Evolutionary conservation across 805 yeast species (phyloP), one percentile per base, ranked within the genome.

Genomic region (Sugiyamaella marilandica): DNA sequence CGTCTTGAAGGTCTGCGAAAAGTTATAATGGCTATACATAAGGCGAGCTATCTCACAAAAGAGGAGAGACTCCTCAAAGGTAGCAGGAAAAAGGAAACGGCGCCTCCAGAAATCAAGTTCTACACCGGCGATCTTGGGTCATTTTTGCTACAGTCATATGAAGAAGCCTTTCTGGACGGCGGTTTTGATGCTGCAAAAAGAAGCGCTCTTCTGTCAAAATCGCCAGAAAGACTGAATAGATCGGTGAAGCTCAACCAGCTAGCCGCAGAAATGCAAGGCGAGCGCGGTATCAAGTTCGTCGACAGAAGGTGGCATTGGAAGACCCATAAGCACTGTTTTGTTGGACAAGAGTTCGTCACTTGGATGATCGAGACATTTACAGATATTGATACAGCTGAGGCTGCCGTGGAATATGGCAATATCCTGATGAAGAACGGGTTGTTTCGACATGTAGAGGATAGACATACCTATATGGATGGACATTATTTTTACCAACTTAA

Each of bases 271-370:
- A 65, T 92, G 47, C 95, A 85, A 60, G 78, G 84, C 3, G 73
- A 77, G 1, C 74, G 76, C 45, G 91, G 90, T 8, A 69, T 92
- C 7, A 75, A 74, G 18, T 73, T 94, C 35, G 82, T 79, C 1
- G 96, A 89, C 61, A 75, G 97, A 59, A 79, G 84, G 33, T 92
- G 99, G 99, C 98, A 92, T 67, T 82, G 91, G 80, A 83, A 82
- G 56, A 72, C 79, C 2, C 95, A 88, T 64, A 74, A 76, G 26
- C 80, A 85, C 56, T 86, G 95, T 68, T 89, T 92, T 63, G 66
- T 88, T 21, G 98, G 98, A 0, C 81, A 83, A 56, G 96, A 89
- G 50, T 73, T 89, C 56, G 97, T 90, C 0, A 79, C 81, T 32
- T 92, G 98, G 97, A 65, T 92, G 51, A 73, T 86, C 31, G 85